Evolutionary conservation across 2,329 filamentous ascomycete species (phyloP), one percentile per base, ranked within the genome.

Genomic region (Plectosphaerella cucumerina): DNA sequence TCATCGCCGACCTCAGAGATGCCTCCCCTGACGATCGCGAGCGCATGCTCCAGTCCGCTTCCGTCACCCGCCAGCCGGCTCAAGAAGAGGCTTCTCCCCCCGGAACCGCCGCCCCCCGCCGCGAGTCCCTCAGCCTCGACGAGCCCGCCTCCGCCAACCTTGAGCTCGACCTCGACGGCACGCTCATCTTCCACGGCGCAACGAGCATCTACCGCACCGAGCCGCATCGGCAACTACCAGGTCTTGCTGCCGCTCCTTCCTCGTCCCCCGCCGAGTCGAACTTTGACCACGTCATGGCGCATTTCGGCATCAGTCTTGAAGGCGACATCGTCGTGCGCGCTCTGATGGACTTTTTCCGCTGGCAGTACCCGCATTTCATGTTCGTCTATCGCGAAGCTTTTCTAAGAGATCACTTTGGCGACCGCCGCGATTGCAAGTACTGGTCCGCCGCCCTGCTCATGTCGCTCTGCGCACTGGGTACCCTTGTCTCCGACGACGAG

Each of bases 361-460:
- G 58, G 57, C 61, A 65, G 47, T 65, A 63, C 22, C 60, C 61
- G 5, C 57, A 65, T n/a, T 64, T 64, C 53, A 63, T 64, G 58
- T 65, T 64, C 44, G 58, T 65, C 4, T 65, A 65, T 23, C 59
- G 62, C 1, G 62, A 64, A n/a, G 60, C 59, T 0, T 64, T 65
- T 17, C 42, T 53, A 5, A 15, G 51, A 17, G 49, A 53, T 10
- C 58, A 65, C 21, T 59, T 60, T 21, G 51, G 55, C 6, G 47
- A 55, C 17, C 47, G 52, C 0, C 34, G 47, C 1, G 37, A 43
- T 8, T 53, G 58, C 50, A 65, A 59, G 42, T 64, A 64, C 48
- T 65, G 62, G 62, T 65, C 62, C 1, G 51, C 52, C 1, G 51
- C 59, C 0, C 26, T 65, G 1, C 34, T 65, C 0, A 51, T 63